These are phyloP conservation scores for Neofusicoccum ribis DNA, from an alignment of 2,329 filamentous ascomycete genomes.

Conservation along the genomic window DNA sequence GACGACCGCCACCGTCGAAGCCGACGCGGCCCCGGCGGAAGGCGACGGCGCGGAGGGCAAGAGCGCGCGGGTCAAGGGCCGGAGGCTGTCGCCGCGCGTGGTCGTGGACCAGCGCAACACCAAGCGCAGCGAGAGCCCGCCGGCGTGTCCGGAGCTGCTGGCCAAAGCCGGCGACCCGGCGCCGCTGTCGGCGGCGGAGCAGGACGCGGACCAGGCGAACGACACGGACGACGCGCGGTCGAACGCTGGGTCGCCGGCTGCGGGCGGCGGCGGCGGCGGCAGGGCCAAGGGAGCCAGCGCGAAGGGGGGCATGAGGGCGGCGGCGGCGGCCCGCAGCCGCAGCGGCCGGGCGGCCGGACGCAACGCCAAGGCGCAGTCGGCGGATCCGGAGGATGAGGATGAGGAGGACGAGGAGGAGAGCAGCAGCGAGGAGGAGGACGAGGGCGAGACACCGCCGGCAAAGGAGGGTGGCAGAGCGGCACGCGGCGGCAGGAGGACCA, in stretches of 20 bases:
- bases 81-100: not conserved
- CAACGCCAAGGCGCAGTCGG: constrained; percentile 2
- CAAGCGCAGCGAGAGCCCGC: constrained; percentile 17
- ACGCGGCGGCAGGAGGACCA: not conserved
- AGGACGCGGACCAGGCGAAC: not conserved
- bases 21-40: not conserved
- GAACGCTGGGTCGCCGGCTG: not conserved
- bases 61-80: not conserved
- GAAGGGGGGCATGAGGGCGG: constrained; percentile 27
- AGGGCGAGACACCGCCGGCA: constrained; percentile 22
- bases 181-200: not conserved
- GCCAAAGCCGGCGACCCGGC: constrained; percentile 10
- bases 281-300: constrained; percentile 14
- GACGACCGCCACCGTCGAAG: too few relatives aligned
- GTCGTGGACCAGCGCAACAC: not conserved
- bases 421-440: constrained; percentile 27
- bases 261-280: not conserved
- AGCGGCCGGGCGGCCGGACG: not conserved
- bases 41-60: not conserved
- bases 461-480: constrained; percentile 3
- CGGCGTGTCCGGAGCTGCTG: constrained; percentile 14
- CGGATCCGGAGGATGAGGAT: constrained; percentile 23
- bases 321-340: constrained; percentile 26
- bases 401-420: constrained; percentile 25
- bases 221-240: constrained; percentile 3